Base-by-base conservation (phyloP, 345 rosid species). In the Citrus sp. region DNA sequence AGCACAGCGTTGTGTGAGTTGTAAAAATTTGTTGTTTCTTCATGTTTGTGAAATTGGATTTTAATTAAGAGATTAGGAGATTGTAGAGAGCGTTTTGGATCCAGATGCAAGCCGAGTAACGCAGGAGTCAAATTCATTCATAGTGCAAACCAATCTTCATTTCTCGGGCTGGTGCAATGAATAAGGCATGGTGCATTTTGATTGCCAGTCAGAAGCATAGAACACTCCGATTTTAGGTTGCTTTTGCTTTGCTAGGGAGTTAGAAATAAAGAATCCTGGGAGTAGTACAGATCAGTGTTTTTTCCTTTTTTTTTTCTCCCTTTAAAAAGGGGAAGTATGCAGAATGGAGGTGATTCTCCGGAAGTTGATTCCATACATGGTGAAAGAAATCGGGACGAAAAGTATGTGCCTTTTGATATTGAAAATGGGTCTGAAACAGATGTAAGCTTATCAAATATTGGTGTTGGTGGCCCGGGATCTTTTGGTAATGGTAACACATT, bases 371-470 rank as follows among this genome's bases (percentile, higher is more conserved):
- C 84, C 73, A 67, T 22, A 82, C 82, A 67, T 34, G 84, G n/a
- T 76, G 87, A 69, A 63, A 76, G 72, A 74, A 86, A 76, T 78
- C 79, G 67, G 56, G 74, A 85, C 32, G 87, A 84, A 6, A 87
- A 82, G 55, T 89, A 80, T 79, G 89, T 67, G 56, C 84, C 93
- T 42, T 87, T 92, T 66, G 88, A 87, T 72, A 78, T 95, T 64
- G 99, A 93, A 82, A 85, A 86, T 76, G 92, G 82, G 49, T n/a
- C 85, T 58, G 49, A 76, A 27, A 77, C 76, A 77, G 88, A 88
- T 76, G 69, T 77, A 62, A 75, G 82, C 56, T 71, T 42, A 65
- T 85, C 88, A 49, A 80, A 83, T 67, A 56, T 22, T 37, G 76
- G 81, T 84, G 86, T 73, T 75, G 86, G 81, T 84, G 86, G 73